These are phyloP conservation scores for Obba rivulosa DNA, from an alignment of 768 basidiomycete species.

Conservation along the genomic window DNA sequence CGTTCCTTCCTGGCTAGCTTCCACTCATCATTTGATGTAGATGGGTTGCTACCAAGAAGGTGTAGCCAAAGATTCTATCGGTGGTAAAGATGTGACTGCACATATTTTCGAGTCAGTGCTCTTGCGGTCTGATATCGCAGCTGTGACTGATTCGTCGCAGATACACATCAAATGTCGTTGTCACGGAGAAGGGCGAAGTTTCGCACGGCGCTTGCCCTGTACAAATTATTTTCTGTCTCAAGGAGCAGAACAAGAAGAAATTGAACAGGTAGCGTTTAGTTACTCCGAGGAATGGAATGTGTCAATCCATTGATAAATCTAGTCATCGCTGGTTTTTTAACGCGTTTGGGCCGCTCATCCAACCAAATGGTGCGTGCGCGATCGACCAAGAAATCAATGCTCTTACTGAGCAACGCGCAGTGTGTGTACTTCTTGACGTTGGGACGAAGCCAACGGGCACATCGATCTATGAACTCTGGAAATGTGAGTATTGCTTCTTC, in stretches of 20 bases:
- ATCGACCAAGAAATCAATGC: too few relatives aligned
- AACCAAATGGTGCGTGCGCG: slow-evolving; percentile 73
- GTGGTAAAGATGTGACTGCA: slow-evolving; percentile 86
- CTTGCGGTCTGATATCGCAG: not conserved
- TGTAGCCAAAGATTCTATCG: slow-evolving; percentile 83
- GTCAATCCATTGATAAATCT: not conserved
- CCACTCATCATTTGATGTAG: slow-evolving; percentile 27
- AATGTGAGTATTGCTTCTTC: slow-evolving; percentile 40
- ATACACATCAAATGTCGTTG: slow-evolving; percentile 75
- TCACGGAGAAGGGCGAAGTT: slow-evolving; percentile 77
- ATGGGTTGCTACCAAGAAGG: slow-evolving; percentile 90
- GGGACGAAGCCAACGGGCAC: slow-evolving; percentile 94
- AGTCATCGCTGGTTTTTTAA: slow-evolving; percentile 97
- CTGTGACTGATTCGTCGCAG: slow-evolving; percentile 25
- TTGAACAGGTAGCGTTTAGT: slow-evolving; percentile 49
- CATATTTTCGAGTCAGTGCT: slow-evolving; percentile 82
- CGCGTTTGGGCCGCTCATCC: slow-evolving; percentile 83
- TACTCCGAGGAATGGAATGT: not conserved
- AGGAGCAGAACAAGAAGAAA: slow-evolving; percentile 97
- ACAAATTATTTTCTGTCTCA: slow-evolving; percentile 86
- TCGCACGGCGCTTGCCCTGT: slow-evolving; percentile 71
- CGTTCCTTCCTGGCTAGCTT: not conserved
- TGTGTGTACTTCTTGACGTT: slow-evolving; percentile 90
- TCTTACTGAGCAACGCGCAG: slow-evolving; percentile 31
- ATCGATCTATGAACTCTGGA: slow-evolving; percentile 96